Evolutionary conservation across 441 rosid genomes (phyloP).

Genomic region (Pelargonium myrrhifolium): DNA sequence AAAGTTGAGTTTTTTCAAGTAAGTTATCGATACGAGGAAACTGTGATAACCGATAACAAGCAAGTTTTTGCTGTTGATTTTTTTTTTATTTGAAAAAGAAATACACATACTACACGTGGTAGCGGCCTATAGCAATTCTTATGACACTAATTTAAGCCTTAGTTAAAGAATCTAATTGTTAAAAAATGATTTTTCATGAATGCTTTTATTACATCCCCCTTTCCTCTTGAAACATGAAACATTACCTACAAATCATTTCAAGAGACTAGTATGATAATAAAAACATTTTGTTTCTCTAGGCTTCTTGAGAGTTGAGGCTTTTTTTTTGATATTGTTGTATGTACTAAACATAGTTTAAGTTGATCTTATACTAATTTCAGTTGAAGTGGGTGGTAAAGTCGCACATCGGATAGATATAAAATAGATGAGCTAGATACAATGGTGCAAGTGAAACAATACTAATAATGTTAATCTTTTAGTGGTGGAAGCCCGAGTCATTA

Average conservation of each 20-base stretch:
- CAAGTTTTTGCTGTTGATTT: not conserved
- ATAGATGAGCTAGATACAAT: no score
- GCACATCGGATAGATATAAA: no score
- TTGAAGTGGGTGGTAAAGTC: no score
- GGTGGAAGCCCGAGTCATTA: no score
- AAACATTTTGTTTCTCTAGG: not conserved
- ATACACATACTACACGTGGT: not conserved
- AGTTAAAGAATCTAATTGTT: not conserved
- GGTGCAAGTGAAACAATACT: no score
- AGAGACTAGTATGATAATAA: not conserved
- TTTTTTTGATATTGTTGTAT: not conserved
- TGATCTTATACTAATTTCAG: not conserved
- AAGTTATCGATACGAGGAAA: constrained; percentile 8
- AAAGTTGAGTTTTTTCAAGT: constrained; percentile 46
- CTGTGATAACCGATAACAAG: no score
- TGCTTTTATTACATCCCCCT: not conserved
- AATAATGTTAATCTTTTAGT: no score
- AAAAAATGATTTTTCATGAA: not conserved
- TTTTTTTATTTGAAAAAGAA: not conserved
- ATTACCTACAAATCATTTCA: not conserved
- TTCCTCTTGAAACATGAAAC: not conserved
- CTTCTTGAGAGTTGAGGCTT: not conserved
- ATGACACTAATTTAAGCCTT: not conserved
- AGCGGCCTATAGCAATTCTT: not conserved
- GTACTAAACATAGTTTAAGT: not conserved